A percentile compares a stretch with the other conserved stretches of the same genome.
Conservation (phyloP, 2,329 filamentous ascomycete genomes). For the Colletotrichum lini region DNA sequence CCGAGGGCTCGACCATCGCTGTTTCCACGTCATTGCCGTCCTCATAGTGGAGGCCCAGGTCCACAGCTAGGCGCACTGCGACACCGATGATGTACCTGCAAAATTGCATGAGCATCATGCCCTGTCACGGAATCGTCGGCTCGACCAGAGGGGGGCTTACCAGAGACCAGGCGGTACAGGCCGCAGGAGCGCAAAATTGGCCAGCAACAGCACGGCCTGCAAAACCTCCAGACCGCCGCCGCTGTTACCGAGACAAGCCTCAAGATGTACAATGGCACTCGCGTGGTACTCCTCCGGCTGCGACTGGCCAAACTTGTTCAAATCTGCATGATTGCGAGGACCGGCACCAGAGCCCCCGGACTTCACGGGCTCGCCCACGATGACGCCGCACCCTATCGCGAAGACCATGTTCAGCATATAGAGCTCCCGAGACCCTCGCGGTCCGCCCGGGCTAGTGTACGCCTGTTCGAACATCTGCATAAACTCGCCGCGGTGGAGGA, state of each 20-base stretch:
- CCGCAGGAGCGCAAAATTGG: constrained; percentile 90
- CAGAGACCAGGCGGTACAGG: constrained; percentile 94
- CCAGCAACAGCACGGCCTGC: constrained; percentile 91
- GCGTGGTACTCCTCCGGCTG: constrained; percentile 98
- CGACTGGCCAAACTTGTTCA: constrained; percentile 62
- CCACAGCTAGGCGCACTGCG: constrained; percentile 89
- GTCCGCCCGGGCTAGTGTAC: constrained; percentile 77
- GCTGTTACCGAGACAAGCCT: constrained; percentile 86
- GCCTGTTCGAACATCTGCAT: constrained; percentile 89
- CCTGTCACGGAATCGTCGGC: not conserved
- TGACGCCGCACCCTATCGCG: constrained; percentile 94
- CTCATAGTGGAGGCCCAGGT: constrained; percentile 93
- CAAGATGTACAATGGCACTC: constrained; percentile 91
- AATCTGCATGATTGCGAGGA: constrained; percentile 46
- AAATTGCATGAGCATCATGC: constrained; percentile 10
- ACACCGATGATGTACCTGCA: constrained; percentile 90
- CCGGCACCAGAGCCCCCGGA: constrained; percentile 57
- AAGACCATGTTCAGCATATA: constrained; percentile 98
- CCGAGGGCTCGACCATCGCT: constrained; percentile 62
- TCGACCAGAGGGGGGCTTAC: constrained; percentile 57
- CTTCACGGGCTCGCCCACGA: constrained; percentile 77
- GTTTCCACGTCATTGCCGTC: constrained; percentile 79
- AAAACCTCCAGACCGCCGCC: constrained; percentile 94
- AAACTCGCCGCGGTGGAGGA: constrained; percentile 90
- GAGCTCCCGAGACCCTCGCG: constrained; percentile 83